These are phyloP conservation scores for Paraglomus occultum DNA, from an alignment of 192 early-diverging fungal species.

Conservation along the genomic window DNA sequence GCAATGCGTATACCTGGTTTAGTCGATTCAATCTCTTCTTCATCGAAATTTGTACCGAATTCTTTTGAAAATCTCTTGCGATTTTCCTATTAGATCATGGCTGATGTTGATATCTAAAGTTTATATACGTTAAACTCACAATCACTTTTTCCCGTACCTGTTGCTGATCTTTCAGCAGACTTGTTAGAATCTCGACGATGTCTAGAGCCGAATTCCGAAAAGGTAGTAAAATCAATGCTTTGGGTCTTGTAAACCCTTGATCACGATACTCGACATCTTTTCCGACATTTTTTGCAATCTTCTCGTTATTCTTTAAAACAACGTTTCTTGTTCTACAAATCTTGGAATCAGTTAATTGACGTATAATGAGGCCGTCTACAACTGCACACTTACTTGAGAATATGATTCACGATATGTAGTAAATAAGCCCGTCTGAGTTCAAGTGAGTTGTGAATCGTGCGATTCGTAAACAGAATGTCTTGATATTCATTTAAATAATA, in stretches of 20 bases:
- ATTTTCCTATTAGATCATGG: constrained; percentile 56
- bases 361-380: not conserved
- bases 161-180: constrained; percentile 77
- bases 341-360: not conserved
- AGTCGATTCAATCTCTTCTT: constrained; percentile 56
- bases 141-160: constrained; percentile 37
- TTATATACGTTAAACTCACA: not conserved
- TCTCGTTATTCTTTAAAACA: constrained; percentile 78
- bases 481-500: constrained; percentile 67
- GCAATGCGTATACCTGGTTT: constrained; percentile 50
- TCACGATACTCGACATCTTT: constrained; percentile 68
- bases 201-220: constrained; percentile 82
- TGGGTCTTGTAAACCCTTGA: constrained; percentile 94
- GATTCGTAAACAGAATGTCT: constrained; percentile 73
- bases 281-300: constrained; percentile 56
- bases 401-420: constrained; percentile 90
- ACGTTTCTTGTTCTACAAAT: constrained; percentile 57
- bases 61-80: constrained; percentile 83
- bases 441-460: constrained; percentile 56
- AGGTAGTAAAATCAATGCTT: constrained; percentile 86
- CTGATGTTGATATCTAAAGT: not conserved
- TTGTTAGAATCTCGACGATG: constrained; percentile 73
- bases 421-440: constrained; percentile 71
- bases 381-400: constrained; percentile 59
- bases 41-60: constrained; percentile 62